Conservation (phyloP, 306 rosid species). For the Boehmeria nivea region DNA sequence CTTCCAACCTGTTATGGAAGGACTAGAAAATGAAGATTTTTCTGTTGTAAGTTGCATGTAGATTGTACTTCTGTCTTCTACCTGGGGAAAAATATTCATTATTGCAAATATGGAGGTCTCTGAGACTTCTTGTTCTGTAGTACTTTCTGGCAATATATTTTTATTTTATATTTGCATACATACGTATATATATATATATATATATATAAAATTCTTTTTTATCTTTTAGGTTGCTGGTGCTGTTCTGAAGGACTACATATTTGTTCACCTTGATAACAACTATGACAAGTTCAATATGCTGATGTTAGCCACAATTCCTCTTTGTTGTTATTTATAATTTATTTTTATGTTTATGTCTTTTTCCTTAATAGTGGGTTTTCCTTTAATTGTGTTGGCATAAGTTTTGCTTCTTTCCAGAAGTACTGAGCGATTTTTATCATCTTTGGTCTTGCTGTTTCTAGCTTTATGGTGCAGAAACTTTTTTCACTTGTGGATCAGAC, state of each 20-base stretch:
- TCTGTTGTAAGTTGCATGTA: constrained; percentile 47
- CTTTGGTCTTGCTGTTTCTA: constrained; percentile 22
- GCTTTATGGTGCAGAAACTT: constrained; percentile 94
- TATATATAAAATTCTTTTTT: too few relatives aligned
- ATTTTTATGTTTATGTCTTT: not conserved
- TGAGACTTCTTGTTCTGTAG: not conserved
- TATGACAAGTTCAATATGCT: constrained; percentile 84
- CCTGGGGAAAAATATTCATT: constrained; percentile 3
- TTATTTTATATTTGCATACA: too few relatives aligned
- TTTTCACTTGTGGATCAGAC: constrained; percentile 91
- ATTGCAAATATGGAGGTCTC: not conserved
- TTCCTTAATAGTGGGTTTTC: constrained; percentile 3
- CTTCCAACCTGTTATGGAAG: constrained; percentile 62
- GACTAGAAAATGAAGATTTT: constrained; percentile 43
- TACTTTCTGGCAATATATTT: constrained; percentile 1
- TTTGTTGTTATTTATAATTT: not conserved
- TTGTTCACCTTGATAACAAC: constrained; percentile 81
- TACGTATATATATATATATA: too few relatives aligned
- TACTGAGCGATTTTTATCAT: constrained; percentile 11
- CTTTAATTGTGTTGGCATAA: not conserved
- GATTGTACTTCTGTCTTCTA: constrained; percentile 1
- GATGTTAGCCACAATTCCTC: constrained; percentile 50
- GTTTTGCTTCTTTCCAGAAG: too few relatives aligned
- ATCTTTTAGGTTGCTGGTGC: constrained; percentile 62
- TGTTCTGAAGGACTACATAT: constrained; percentile 57